These are phyloP conservation scores for Letharia columbiana DNA, from an alignment of 495 filamentous ascomycete species.

Conservation along the genomic window DNA sequence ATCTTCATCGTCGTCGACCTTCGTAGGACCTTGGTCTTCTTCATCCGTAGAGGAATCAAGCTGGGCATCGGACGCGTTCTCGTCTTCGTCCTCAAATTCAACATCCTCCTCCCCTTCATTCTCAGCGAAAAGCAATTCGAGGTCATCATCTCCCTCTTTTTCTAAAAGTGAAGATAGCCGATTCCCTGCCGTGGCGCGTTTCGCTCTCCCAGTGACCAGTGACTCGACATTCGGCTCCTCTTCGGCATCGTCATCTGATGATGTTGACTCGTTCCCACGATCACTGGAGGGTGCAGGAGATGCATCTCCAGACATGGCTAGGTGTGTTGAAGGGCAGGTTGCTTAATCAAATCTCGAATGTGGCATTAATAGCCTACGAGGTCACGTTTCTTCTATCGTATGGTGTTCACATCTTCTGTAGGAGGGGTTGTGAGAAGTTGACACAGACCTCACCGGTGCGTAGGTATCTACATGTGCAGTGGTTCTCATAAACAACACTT, in stretches of 20 bases:
- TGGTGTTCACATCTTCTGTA: neutral
- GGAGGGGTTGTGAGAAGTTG: neutral
- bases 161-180: conserved; percentile 73
- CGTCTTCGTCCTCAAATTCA: conserved; percentile 65
- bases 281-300: conserved; percentile 11
- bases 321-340: neutral
- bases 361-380: neutral
- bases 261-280: conserved; percentile 10
- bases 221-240: conserved; percentile 49
- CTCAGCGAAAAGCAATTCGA: conserved; percentile 75
- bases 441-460: no score
- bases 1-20: conserved; percentile 46
- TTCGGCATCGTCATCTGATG: conserved; percentile 11
- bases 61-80: conserved; percentile 59
- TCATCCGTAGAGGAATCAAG: conserved; percentile 79
- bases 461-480: no score
- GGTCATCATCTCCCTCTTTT: conserved; percentile 66
- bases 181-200: conserved; percentile 79
- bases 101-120: conserved; percentile 82
- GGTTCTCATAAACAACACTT: no score
- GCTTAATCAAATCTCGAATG: neutral
- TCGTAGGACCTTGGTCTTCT: conserved; percentile 63
- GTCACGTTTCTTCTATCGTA: neutral
- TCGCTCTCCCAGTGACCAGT: conserved; percentile 66
- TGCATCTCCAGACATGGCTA: conserved; percentile 10